Evolutionary conservation across 306 rosid genomes (phyloP).

Genomic region (Rubus parviflorus): DNA sequence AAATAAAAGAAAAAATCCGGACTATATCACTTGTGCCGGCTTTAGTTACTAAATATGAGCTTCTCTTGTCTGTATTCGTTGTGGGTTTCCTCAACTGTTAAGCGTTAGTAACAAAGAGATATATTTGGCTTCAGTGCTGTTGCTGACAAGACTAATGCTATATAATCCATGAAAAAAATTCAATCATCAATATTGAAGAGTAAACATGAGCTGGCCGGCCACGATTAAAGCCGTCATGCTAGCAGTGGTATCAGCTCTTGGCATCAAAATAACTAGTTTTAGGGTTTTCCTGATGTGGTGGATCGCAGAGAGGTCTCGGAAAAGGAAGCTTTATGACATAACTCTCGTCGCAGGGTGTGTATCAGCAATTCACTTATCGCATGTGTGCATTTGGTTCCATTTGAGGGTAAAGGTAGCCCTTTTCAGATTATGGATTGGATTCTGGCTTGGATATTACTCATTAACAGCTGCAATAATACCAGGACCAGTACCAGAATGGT

Average conservation of each 20-base stretch:
- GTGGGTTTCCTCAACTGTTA: not conserved
- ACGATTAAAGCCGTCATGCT: not conserved
- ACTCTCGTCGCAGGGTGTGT: not conserved
- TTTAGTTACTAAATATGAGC: not conserved
- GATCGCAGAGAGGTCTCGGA: not conserved
- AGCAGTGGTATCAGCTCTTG: not conserved
- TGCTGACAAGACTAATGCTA: not conserved
- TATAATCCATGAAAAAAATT: not conserved
- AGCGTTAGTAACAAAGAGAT: not conserved
- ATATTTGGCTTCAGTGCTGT: not conserved
- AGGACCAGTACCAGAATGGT: not conserved
- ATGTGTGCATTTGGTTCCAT: not conserved
- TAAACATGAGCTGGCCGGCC: not conserved
- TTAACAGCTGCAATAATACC: not conserved
- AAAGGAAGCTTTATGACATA: not conserved
- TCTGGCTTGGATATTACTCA: not conserved
- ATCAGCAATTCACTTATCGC: not conserved
- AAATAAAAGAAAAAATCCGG: not conserved
- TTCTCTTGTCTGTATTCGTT: not conserved
- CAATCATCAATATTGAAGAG: not conserved
- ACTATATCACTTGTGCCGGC: not conserved
- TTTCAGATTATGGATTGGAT: not conserved
- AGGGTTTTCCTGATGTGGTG: not conserved
- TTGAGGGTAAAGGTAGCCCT: not conserved
- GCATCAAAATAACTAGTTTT: not conserved